These are phyloP conservation scores for Paramecium sexaurelia DNA, from an alignment of 73 alveolate species.

Conservation along the genomic window DNA sequence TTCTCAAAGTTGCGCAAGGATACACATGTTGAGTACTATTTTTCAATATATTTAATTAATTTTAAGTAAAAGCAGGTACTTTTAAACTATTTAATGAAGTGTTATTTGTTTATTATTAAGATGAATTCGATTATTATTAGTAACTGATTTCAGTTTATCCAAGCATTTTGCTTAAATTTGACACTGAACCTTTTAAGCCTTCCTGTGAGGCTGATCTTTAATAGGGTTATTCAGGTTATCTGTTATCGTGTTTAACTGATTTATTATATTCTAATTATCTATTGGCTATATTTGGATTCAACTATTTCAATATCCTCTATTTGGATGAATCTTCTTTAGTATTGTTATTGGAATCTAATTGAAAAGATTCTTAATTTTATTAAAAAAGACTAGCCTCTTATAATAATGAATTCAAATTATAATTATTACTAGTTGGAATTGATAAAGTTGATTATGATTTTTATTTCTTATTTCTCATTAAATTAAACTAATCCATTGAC, in stretches of 20 bases:
- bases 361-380: slow-evolving; percentile 29
- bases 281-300: background rate
- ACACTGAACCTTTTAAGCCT: slow-evolving; percentile 25
- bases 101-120: background rate
- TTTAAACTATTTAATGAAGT: background rate
- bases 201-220: slow-evolving; percentile 30
- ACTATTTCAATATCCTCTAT: background rate
- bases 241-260: background rate
- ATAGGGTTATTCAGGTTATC: background rate
- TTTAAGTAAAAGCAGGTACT: slow-evolving; percentile 26
- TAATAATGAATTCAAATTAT: background rate
- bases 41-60: background rate
- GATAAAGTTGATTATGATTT: slow-evolving; percentile 47
- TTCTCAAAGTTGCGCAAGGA: slow-evolving; percentile 40
- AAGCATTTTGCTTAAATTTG: background rate
- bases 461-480: background rate
- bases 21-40: background rate
- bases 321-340: background rate
- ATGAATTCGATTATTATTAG: background rate
- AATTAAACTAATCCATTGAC: slow-evolving; percentile 1
- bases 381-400: slow-evolving; percentile 47
- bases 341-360: background rate
- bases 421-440: slow-evolving; percentile 36
- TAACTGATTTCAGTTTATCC: slow-evolving; percentile 1
- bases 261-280: background rate